Base-by-base conservation (phyloP, 192 early-diverging fungal species). In the Backusella liffmaniae region DNA sequence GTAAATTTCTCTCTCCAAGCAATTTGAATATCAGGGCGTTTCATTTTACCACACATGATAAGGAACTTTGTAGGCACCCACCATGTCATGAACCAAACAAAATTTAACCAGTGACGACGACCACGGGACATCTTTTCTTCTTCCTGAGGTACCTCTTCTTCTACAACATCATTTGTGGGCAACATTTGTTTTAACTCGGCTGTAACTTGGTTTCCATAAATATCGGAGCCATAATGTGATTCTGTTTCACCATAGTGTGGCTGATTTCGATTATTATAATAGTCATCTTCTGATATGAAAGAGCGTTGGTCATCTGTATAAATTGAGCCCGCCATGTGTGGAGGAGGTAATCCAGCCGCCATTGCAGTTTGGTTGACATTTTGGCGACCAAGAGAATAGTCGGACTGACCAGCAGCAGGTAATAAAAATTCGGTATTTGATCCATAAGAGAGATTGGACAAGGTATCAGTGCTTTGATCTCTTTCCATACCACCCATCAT, bases 1-100 rank as follows among this genome's bases (percentile, higher is more conserved):
- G 98, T 94, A 9, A 97, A 88, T 81, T 99, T 98, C 80, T 99
- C 98, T 72, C 98, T 90, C 98, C 98, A 99, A 8, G 98, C 98
- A 84, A 95, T 89, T 51, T 90, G 93, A 70, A 95, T 86, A 77
- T 95, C 94, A 26, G 83, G 85, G 51, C 90, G 88, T 79, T 91
- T 88, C 90, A 97, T 94, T 44, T 91, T 86, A 29, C 95, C 95
- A 77, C 94, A 92, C 75, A 80, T 87, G 16, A 46, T 69, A 44
- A 99, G 74, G 29, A 84, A 88, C 21, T 74, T 76, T 32, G 87
- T 87, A n/a, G 97, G 97, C 44, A 99, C 87, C 92, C 89, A 93
- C 92, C 92, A 95, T 15, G 90, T 95, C 72, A 87, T 86, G 42
- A 86, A 72, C 92, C 92, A 94, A 5, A 94, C 94, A 73, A 95